phyloP scores from a whole-genome alignment of 768 basidiomycete species.

The Lactarius indigo region DNA sequence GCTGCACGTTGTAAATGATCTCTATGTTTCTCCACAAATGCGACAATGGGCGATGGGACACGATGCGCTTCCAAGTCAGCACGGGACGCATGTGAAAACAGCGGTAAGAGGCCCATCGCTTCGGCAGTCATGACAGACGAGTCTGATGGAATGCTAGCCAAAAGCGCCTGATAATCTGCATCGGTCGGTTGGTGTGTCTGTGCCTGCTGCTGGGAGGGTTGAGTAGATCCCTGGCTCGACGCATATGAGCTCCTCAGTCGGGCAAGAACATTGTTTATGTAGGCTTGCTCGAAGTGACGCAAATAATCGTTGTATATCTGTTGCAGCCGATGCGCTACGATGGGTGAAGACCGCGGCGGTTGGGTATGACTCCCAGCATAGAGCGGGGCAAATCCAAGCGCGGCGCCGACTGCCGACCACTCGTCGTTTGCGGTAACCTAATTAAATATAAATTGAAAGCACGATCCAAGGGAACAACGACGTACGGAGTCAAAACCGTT shows the following conservation, averaged over 20 bases:
- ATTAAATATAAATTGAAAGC: not conserved
- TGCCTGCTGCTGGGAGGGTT: constrained; percentile 6
- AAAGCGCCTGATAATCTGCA: constrained; percentile 17
- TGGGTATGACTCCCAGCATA: not conserved
- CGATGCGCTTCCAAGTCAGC: constrained; percentile 19
- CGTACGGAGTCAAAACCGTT: constrained; percentile 11
- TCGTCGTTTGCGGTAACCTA: constrained; percentile 12
- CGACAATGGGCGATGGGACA: constrained; percentile 10
- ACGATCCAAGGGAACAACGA: not conserved
- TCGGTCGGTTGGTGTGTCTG: constrained; percentile 16
- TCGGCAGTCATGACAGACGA: not conserved
- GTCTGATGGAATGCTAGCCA: constrained; percentile 2
- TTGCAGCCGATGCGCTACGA: constrained; percentile 7
- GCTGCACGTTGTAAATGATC: constrained; percentile 16
- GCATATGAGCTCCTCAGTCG: not conserved
- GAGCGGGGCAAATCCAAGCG: constrained; percentile 7
- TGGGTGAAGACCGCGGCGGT: not conserved
- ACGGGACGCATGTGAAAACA: constrained; percentile 13
- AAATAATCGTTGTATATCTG: constrained; percentile 8
- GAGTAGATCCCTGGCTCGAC: not conserved
- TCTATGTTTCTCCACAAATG: constrained; percentile 15
- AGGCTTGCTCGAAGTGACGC: constrained; percentile 12
- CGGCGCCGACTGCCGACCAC: constrained; percentile 9
- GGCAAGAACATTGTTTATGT: not conserved
- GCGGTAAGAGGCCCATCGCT: constrained; percentile 13